These are phyloP conservation scores for Nothophaeocryptopus gaeumannii DNA, from an alignment of 2,329 filamentous ascomycete species.

Conservation along the genomic window DNA sequence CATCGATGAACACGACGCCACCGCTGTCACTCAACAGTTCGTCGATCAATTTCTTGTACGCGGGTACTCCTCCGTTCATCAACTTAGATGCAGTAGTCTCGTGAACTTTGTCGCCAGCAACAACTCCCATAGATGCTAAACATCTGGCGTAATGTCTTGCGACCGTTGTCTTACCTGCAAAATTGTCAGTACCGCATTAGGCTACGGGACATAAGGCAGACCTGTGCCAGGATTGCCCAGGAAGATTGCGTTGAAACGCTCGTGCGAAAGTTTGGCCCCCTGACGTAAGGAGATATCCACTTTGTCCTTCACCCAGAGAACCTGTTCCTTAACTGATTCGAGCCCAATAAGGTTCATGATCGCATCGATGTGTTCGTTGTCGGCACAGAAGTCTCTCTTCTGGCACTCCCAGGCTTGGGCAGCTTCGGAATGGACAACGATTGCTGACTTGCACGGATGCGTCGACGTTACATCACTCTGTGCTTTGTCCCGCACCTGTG, in stretches of 20 bases:
- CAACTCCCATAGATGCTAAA: slow-evolving; percentile 58
- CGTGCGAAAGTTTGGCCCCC: slow-evolving; percentile 51
- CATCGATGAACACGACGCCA: slow-evolving; percentile 73
- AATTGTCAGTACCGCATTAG: background rate
- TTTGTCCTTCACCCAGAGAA: slow-evolving; percentile 61
- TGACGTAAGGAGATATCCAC: slow-evolving; percentile 63
- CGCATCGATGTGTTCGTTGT: slow-evolving; percentile 34
- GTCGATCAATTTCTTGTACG: slow-evolving; percentile 57
- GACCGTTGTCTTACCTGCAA: slow-evolving; percentile 68
- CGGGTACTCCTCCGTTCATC: slow-evolving; percentile 59
- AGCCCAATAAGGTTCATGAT: slow-evolving; percentile 71
- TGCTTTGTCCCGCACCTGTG: no score
- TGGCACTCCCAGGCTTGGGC: background rate
- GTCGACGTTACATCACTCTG: no score
- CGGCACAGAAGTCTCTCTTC: slow-evolving; percentile 56
- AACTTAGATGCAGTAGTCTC: slow-evolving; percentile 70
- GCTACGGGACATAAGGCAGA: slow-evolving; percentile 29
- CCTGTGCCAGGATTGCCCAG: slow-evolving; percentile 75
- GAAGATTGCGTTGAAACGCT: slow-evolving; percentile 62
- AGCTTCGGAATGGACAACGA: background rate
- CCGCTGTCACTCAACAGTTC: slow-evolving; percentile 58
- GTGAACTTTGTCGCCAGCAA: slow-evolving; percentile 60
- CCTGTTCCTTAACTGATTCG: slow-evolving; percentile 63
- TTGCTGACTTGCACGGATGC: no score
- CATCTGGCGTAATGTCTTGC: slow-evolving; percentile 68